A percentile compares a stretch with the other conserved stretches of the same genome.
Evolutionary conservation across 148 eudicot species (phyloP).

Genomic region (Beta vulgaris): DNA sequence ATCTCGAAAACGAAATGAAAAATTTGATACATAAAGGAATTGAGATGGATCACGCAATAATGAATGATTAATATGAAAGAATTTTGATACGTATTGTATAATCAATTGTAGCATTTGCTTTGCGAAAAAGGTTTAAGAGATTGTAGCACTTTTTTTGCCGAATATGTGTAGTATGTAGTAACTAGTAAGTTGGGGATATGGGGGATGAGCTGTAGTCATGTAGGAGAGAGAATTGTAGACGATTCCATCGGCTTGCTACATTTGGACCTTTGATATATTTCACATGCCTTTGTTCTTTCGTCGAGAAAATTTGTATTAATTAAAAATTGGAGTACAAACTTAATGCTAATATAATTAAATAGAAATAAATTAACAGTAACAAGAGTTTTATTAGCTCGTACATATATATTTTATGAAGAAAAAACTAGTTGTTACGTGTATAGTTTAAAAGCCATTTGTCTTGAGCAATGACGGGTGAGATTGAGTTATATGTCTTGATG

Average conservation of each 20-base stretch:
- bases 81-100: background rate
- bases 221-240: background rate
- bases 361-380: no score
- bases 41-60: background rate
- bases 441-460: no score
- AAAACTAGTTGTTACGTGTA: no score
- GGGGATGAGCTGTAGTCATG: background rate
- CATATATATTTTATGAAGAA: no score
- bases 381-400: no score
- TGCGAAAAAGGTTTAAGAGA: background rate
- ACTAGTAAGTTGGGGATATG: background rate
- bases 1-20: background rate
- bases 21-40: background rate
- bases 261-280: background rate
- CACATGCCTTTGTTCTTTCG: background rate
- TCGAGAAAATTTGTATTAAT: no score
- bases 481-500: no score
- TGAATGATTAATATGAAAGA: background rate
- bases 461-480: no score
- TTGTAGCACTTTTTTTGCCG: background rate
- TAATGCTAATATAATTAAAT: no score
- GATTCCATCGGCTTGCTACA: background rate
- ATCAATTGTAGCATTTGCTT: background rate
- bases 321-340: no score
- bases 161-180: background rate